Conservation (phyloP, 306 rosid genomes). For the Vicia villosa region DNA sequence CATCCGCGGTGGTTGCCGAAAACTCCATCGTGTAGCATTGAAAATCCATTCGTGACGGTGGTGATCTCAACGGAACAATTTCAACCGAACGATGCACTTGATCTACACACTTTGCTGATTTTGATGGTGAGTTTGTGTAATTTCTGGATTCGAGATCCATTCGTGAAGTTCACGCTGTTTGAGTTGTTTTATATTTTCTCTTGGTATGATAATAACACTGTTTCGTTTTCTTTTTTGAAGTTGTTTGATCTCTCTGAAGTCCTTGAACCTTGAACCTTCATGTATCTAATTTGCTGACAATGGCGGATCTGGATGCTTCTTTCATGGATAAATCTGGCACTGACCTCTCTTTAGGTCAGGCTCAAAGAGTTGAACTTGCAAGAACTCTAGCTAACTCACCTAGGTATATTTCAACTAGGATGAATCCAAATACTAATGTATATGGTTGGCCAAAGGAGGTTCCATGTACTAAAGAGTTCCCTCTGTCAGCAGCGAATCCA, state of each 20-base stretch:
- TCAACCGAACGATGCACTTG: background rate
- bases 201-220: background rate
- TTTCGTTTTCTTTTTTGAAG: background rate
- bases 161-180: background rate
- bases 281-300: constrained; percentile 59
- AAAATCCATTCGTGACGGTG: no score
- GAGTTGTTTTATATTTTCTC: no score
- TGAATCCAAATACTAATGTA: constrained; percentile 39
- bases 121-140: background rate
- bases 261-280: background rate
- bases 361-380: constrained; percentile 94
- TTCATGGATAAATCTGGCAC: constrained; percentile 58
- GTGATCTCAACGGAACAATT: background rate
- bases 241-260: background rate
- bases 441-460: constrained; percentile 99
- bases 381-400: constrained; percentile 88
- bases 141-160: background rate
- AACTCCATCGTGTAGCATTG: no score
- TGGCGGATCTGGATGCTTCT: constrained; percentile 80
- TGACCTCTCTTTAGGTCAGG: constrained; percentile 95
- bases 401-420: constrained; percentile 21
- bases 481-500: constrained; percentile 83
- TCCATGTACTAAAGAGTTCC: constrained; percentile 97
- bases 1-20: no score
- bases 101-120: background rate